Conservation (phyloP, 441 rosid species). For the Erysimum cheiri region DNA sequence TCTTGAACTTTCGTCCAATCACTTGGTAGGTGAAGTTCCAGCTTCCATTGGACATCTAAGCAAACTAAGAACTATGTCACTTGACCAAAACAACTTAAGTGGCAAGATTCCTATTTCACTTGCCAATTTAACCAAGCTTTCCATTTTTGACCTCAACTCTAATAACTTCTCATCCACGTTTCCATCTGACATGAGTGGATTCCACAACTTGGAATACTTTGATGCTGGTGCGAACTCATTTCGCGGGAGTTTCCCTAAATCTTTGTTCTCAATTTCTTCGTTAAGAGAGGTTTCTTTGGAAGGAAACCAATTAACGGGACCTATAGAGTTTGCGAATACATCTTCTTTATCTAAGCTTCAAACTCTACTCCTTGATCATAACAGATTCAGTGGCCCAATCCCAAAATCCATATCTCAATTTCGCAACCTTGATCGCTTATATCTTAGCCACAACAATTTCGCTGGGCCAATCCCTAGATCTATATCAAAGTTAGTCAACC, state of each 20-base stretch:
- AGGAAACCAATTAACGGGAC: conserved; percentile 9
- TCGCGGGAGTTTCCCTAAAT: conserved; percentile 6
- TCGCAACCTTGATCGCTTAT: background rate
- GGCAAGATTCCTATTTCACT: background rate
- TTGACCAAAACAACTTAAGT: background rate
- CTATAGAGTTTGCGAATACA: background rate
- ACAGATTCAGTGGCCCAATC: conserved; percentile 22
- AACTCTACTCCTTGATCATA: background rate
- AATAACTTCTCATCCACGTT: background rate
- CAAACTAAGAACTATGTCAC: background rate
- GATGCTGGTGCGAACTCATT: conserved; percentile 6
- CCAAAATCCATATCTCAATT: conserved; percentile 7
- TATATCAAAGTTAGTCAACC: background rate
- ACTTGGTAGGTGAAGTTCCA: conserved; percentile 7
- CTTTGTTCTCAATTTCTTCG: background rate
- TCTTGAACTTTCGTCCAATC: background rate
- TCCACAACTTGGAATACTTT: background rate
- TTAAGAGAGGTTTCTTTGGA: rapidly evolving
- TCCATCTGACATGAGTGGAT: background rate
- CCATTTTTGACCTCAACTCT: background rate
- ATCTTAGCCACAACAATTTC: background rate
- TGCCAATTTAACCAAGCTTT: conserved; percentile 3
- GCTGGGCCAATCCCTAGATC: conserved; percentile 18
- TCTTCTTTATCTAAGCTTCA: background rate
- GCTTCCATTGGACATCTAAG: background rate